Evolutionary conservation across 441 rosid genomes (phyloP), one percentile per base, ranked within the genome.

Genomic region (Pelargonium hybrid): DNA sequence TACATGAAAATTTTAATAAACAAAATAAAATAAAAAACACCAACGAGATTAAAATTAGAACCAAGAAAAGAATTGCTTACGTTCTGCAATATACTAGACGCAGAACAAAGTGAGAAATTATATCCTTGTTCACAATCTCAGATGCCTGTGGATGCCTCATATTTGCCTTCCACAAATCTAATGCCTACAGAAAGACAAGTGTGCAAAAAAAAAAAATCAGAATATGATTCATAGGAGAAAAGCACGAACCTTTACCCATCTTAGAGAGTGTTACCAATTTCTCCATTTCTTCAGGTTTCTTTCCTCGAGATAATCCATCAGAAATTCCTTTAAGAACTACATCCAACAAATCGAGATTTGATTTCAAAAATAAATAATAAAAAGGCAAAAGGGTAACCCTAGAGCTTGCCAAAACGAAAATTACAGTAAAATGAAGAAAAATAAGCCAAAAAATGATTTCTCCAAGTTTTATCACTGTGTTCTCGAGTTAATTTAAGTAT

Each of bases 31-130:
- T 52, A 18, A 25, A 17, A 8, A 31, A 4, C 18, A 0, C 0
- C 6, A 31, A 25, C 23, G 0, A 45, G 47, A 1, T 1, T 9
- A 54, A 6, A 69, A 57, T 5, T 37, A 17, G 20, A 21, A 8
- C 29, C 63, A 50, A 2, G 0, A 66, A 10, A 65, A 17, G 31
- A 5, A 4, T 3, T 18, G 71, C 89, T 77, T 79, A 92, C 96
- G 96, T 84, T 84, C 98, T 85, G 69, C 99, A 92, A 80, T 90
- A 90, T 48, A 90, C 97, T 29, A 95, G 97, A 45, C 96, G 91
- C 34, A 92, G 75, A 50, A 88, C 93, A 70, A 90, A 92, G 76
- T 92, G 97, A 0, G 99, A 95, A 66, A 88, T 89, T 43, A 89
- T 69, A 79, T 92, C 95, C 77, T 95, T 90, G 69, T 88, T 85